Evolutionary conservation across 306 rosid species (phyloP).

Genomic region (Cicer yamashitae): DNA sequence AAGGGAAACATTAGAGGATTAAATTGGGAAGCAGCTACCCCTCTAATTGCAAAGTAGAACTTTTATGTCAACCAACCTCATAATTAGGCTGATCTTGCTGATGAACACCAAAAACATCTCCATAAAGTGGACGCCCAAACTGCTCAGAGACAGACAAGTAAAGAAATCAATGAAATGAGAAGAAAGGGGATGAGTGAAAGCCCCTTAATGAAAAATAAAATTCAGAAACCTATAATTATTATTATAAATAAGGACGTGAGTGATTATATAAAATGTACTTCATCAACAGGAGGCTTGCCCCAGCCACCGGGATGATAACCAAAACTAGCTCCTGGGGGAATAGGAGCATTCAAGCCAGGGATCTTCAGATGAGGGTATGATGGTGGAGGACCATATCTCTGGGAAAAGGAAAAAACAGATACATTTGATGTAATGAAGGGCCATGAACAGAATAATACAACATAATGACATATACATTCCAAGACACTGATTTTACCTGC

Average conservation of each 20-base stretch:
- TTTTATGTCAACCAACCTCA: constrained; percentile 63
- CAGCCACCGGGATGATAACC: constrained; percentile 99
- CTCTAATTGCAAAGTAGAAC: constrained; percentile 9
- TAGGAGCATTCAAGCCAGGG: constrained; percentile 98
- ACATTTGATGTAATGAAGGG: constrained; percentile 19
- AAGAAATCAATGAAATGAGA: constrained; percentile 36
- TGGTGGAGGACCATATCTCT: constrained; percentile 99
- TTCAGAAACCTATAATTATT: not conserved
- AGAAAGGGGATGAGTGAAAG: not conserved
- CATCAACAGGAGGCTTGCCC: constrained; percentile 99
- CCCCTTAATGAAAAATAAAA: constrained; percentile 3
- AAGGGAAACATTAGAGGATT: not conserved
- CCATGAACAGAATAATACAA: constrained; percentile 27
- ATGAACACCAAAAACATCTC: constrained; percentile 97
- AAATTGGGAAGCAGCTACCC: not conserved
- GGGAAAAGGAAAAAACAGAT: constrained; percentile 26
- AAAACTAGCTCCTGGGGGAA: constrained; percentile 95
- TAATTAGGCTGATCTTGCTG: constrained; percentile 92
- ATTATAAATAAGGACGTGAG: not conserved
- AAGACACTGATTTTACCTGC: constrained; percentile 69
- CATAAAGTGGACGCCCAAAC: constrained; percentile 93
- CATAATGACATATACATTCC: constrained; percentile 22
- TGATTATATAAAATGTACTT: constrained; percentile 51
- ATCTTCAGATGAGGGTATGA: constrained; percentile 96
- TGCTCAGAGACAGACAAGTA: constrained; percentile 48